phyloP scores from a whole-genome alignment of 2,329 filamentous ascomycete genomes.

The Rutstroemia sydowiana region DNA sequence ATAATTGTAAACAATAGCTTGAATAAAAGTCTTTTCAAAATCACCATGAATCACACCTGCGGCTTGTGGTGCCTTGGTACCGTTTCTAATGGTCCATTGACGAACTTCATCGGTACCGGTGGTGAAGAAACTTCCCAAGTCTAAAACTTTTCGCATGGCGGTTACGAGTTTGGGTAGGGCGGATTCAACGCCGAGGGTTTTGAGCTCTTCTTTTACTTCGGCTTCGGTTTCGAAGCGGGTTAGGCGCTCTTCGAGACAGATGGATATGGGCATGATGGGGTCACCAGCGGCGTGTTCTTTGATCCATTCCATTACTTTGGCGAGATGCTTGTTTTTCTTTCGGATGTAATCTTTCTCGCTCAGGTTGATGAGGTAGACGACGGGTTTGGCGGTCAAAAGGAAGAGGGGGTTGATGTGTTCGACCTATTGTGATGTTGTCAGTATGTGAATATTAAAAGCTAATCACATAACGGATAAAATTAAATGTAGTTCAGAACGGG shows the following conservation, averaged over 20 bases:
- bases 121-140: conserved; percentile 95
- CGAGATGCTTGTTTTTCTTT: conserved; percentile 99
- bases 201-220: conserved; percentile 77
- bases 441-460: conserved; percentile 13
- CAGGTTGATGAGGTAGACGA: conserved; percentile 94
- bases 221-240: conserved; percentile 71
- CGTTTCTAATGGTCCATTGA: conserved; percentile 95
- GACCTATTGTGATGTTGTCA: conserved; percentile 50
- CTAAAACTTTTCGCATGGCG: conserved; percentile 86
- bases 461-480: background rate
- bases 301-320: conserved; percentile 91
- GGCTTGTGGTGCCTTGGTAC: conserved; percentile 94
- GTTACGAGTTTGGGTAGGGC: conserved; percentile 85
- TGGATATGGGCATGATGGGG: conserved; percentile 87
- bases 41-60: conserved; percentile 97
- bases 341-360: conserved; percentile 95
- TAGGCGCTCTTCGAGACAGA: conserved; percentile 87
- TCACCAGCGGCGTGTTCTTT: conserved; percentile 84
- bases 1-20: conserved; percentile 92
- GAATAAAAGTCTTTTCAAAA: conserved; percentile 99
- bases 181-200: conserved; percentile 79
- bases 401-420: conserved; percentile 96
- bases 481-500: conserved; percentile 28
- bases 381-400: conserved; percentile 91
- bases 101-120: conserved; percentile 91